A percentile compares a stretch with the other conserved stretches of the same genome.
Evolutionary conservation across 805 yeast genomes (phyloP).

Genomic region (Kazachstania psychrophila): DNA sequence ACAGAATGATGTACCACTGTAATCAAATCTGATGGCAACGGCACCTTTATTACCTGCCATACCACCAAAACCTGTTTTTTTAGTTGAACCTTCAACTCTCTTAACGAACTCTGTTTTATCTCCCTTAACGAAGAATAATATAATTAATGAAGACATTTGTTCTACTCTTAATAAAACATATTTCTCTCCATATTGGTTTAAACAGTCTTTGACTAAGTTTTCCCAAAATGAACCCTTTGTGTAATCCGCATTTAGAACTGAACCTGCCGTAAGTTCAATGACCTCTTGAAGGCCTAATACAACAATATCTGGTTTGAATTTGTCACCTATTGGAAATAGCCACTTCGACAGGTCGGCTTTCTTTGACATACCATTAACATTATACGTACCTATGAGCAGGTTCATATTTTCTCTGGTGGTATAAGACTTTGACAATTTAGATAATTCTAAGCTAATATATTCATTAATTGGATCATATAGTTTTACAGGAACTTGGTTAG

Average conservation of each 20-base stretch:
- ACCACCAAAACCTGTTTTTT: slow-evolving; percentile 93
- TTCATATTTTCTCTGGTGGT: slow-evolving; percentile 51
- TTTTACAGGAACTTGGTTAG: slow-evolving; percentile 56
- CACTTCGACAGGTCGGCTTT: slow-evolving; percentile 55
- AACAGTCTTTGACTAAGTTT: slow-evolving; percentile 47
- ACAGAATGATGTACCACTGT: slow-evolving; percentile 71
- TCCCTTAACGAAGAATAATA: slow-evolving; percentile 52
- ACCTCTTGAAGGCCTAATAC: slow-evolving; percentile 90
- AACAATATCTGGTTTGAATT: slow-evolving; percentile 61
- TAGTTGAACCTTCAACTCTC: slow-evolving; percentile 80
- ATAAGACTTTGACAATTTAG: slow-evolving; percentile 36
- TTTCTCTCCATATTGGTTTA: slow-evolving; percentile 46
- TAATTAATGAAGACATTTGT: slow-evolving; percentile 62
- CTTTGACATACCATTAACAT: slow-evolving; percentile 64
- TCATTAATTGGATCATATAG: slow-evolving; percentile 84
- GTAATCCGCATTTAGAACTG: slow-evolving; percentile 74
- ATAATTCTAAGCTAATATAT: slow-evolving; percentile 54
- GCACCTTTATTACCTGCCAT: slow-evolving; percentile 97
- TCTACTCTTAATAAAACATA: slow-evolving; percentile 63
- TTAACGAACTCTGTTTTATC: slow-evolving; percentile 45
- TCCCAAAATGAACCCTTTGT: slow-evolving; percentile 76
- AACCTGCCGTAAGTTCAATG: slow-evolving; percentile 85
- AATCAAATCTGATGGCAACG: slow-evolving; percentile 80
- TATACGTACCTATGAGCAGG: slow-evolving; percentile 77
- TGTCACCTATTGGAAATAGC: slow-evolving; percentile 67